These are phyloP conservation scores for Puccinia polysora DNA, from an alignment of 1,284 basidiomycete genomes.

Conservation along the genomic window DNA sequence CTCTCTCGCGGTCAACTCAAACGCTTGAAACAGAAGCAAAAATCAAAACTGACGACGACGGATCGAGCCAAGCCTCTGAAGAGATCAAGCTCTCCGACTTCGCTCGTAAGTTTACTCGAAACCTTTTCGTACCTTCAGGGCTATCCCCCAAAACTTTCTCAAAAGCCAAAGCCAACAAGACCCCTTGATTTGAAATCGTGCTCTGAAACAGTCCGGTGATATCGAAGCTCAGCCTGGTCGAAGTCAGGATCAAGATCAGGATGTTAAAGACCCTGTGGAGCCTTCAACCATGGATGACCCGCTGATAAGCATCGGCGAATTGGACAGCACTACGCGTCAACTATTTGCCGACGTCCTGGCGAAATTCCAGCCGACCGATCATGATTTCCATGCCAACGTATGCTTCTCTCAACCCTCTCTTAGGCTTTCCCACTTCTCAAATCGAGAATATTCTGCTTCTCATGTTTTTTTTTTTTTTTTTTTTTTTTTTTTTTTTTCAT, in stretches of 20 bases:
- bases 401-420: not conserved
- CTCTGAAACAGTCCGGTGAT: no score
- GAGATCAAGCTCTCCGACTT: no score
- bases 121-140: no score
- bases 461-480: not conserved
- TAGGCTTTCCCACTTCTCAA: no score
- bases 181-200: no score
- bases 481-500: not conserved
- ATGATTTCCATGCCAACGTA: not conserved
- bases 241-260: slow-evolving; percentile 1
- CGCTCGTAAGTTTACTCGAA: no score
- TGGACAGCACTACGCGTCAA: slow-evolving; percentile 38
- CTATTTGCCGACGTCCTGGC: slow-evolving; percentile 44
- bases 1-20: slow-evolving; percentile 50
- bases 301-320: slow-evolving; percentile 27
- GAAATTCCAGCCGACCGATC: slow-evolving; percentile 37
- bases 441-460: no score
- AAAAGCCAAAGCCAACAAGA: no score
- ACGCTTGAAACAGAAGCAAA: slow-evolving; percentile 50
- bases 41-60: slow-evolving; percentile 34
- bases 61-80: no score
- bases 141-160: no score
- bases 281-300: slow-evolving; percentile 25
- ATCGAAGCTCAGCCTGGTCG: no score
- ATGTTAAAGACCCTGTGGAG: not conserved